Evolutionary conservation across 208 protist genomes (phyloP).

Genomic region (Leptomonas pyrrhocoris): DNA sequence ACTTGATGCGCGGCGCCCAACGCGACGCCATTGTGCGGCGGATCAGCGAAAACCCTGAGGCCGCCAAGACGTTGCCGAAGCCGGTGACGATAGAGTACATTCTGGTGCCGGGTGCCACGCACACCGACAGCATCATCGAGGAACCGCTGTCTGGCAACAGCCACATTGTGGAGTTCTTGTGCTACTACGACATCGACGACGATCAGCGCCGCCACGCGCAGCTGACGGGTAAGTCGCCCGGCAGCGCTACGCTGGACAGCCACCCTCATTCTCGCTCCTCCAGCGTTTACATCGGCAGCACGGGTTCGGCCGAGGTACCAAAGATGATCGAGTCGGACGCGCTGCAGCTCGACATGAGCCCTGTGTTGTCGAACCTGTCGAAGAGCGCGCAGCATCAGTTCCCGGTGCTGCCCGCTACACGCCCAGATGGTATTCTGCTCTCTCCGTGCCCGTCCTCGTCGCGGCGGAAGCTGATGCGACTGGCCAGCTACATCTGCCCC

Average conservation of each 20-base stretch:
- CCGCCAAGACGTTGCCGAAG: conserved; percentile 24
- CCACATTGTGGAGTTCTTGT: conserved; percentile 77
- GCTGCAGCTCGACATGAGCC: conserved; percentile 9
- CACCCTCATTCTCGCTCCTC: conserved; percentile 23
- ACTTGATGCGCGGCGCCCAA: conserved; percentile 71
- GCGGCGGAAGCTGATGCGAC: conserved; percentile 49
- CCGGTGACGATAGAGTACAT: conserved; percentile 73
- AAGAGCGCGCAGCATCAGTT: conserved; percentile 16
- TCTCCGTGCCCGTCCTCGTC: conserved; percentile 42
- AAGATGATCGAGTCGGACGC: conserved; percentile 20
- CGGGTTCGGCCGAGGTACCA: background rate
- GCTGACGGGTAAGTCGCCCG: conserved; percentile 15
- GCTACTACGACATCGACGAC: conserved; percentile 51
- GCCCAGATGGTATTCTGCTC: conserved; percentile 57
- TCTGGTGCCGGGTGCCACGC: conserved; percentile 66
- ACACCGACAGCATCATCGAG: conserved; percentile 88
- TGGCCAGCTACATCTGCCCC: conserved; percentile 58
- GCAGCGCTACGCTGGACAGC: background rate
- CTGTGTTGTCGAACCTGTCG: conserved; percentile 13
- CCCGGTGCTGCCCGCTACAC: conserved; percentile 28
- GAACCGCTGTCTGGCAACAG: conserved; percentile 70
- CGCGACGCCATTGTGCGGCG: conserved; percentile 42
- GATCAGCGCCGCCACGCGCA: conserved; percentile 33
- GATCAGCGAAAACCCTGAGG: conserved; percentile 25
- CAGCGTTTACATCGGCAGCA: conserved; percentile 2